phyloP scores from a whole-genome alignment of 345 rosid genomes.

The Orychophragmus violaceus region DNA sequence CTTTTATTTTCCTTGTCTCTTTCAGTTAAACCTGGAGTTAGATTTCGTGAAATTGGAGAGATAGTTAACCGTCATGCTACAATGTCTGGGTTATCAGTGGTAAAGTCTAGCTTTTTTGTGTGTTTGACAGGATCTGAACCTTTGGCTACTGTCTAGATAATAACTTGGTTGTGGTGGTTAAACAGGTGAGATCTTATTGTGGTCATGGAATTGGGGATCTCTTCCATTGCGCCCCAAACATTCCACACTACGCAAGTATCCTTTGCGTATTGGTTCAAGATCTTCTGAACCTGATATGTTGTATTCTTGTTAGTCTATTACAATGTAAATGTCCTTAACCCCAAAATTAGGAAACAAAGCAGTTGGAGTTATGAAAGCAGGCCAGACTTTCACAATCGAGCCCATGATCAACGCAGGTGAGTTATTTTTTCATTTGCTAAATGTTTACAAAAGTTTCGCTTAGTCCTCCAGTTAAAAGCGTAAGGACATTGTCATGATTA shows the following conservation, averaged over 20 bases:
- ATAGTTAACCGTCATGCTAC: constrained; percentile 84
- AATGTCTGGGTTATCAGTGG: constrained; percentile 96
- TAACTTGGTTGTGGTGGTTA: constrained; percentile 8
- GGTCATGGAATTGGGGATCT: constrained; percentile 99
- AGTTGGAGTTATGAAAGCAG: constrained; percentile 94
- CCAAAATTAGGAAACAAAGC: constrained; percentile 75
- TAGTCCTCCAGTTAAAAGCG: background rate
- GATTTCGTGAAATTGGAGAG: constrained; percentile 94
- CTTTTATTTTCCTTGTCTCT: background rate
- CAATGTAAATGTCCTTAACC: constrained; percentile 35
- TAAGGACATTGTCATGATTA: constrained; percentile 13
- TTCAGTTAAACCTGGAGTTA: constrained; percentile 90
- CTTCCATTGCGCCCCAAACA: constrained; percentile 95
- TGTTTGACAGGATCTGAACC: background rate
- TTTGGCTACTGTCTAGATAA: background rate
- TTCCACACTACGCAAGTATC: constrained; percentile 95
- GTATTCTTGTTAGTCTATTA: background rate
- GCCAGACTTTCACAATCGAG: constrained; percentile 93
- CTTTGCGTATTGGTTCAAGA: constrained; percentile 24
- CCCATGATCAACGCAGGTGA: constrained; percentile 97
- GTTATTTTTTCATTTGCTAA: background rate
- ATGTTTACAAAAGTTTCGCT: background rate
- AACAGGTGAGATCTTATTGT: constrained; percentile 85
- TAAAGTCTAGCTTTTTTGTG: constrained; percentile 29
- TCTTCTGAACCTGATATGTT: background rate